Evolutionary conservation across 2,329 filamentous ascomycete genomes (phyloP), one percentile per base, ranked within the genome.

Genomic region (Penicillium olsonii): DNA sequence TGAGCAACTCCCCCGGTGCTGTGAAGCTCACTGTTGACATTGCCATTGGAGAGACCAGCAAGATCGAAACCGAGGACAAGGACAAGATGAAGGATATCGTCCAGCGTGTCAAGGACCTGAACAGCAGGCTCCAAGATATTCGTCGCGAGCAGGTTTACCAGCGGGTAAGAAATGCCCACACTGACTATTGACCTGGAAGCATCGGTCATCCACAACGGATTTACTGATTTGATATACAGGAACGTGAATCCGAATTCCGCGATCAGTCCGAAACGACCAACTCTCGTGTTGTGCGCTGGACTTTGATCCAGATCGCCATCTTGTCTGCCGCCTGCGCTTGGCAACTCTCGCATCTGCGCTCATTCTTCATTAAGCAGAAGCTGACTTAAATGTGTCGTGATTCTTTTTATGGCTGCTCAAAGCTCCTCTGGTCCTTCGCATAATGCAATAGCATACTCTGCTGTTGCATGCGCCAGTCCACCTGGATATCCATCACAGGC

Each of bases 351-450:
- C 92, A 99, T 75, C 82, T 99, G 64, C 84, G 94, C 62, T 88
- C 89, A 39, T 99, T 99, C 83, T 99, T 99, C 79, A 99, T 99
- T 80, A 99, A 99, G 83, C 92, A 97, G 79, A 99, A 99, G 82
- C 85, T 99, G 71, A 97, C 94, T 52, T 99, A 84, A 44, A 51
- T 50, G 35, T 50, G 31, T 42, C 48, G 53, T 45, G n/a, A 50
- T 46, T 53, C 53, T 47, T 50, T 50, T 54, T 51, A 15, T 35
- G 56, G 17, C 31, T 46, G 37, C 45, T 24, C 22, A 24, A 4
- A 8, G 22, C 22, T 24, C 22, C 5, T 24, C 8, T 5, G 22
- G 22, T 8, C 8, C 22, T 24, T 24, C 8, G n/a, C n/a, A n/a
- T n/a, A n/a, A n/a, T n/a, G n/a, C n/a, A n/a, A n/a, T n/a, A n/a